Evolutionary conservation across 1,284 basidiomycete genomes (phyloP), one percentile per base, ranked within the genome.

Genomic region (Fomitopsis schrenkii): DNA sequence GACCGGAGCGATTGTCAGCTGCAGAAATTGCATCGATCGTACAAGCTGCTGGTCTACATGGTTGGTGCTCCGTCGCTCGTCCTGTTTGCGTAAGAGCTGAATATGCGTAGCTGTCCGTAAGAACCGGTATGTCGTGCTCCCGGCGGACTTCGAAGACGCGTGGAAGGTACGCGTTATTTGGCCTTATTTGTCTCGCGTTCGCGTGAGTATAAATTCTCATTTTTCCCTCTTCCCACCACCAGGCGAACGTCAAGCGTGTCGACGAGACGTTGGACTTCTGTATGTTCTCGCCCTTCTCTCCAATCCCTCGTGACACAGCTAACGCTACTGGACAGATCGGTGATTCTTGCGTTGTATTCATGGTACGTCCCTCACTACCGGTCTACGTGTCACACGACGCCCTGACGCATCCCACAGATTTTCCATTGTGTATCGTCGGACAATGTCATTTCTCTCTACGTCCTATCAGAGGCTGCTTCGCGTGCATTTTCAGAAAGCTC

Each of bases 201-300:
- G 60, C 62, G 69, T 63, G 58, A 56, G 62, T 67, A 79, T 77
- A 73, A 74, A 68, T 66, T 73, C 68, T 59, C 73, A 70, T 45
- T 63, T 66, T 61, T 62, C 64, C 62, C 66, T 62, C 66, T 65
- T 70, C 74, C 67, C 66, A 63, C 70, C 67, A 69, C 58, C 77
- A 93, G 89, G 89, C 94, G 94, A 92, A 90, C 57, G 93, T 97
- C 85, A 97, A 97, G 82, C 84, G 91, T 68, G 85, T 86, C 60
- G 93, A 97, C 79, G 95, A 97, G 72, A 97, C 94, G 53, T 91
- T 91, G 77, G 95, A 97, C 68, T 98, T 98, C 76, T 98, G 95
- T 97, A 75, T 77, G 95, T 77, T 53, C 36, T 68, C 53, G 41
- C 17, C 38, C 17, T 50, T 63, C 28, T 53, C 14, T 45, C 19